These are phyloP conservation scores for Aspergillus brasiliensis DNA, from an alignment of 2,329 filamentous ascomycete genomes.

Conservation along the genomic window DNA sequence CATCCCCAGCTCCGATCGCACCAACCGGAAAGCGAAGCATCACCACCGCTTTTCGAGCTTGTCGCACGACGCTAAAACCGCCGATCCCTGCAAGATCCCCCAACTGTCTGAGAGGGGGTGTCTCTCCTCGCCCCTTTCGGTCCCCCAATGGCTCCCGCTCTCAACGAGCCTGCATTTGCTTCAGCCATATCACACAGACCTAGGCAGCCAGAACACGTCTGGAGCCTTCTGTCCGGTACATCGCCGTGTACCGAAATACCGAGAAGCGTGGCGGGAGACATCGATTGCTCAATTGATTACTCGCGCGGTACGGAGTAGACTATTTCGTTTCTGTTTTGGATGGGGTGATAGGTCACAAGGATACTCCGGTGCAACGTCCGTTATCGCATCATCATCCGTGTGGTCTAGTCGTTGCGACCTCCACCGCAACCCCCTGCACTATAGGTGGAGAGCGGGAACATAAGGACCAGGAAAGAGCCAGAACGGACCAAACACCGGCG, in stretches of 20 bases:
- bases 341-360: background rate
- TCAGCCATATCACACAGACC: background rate
- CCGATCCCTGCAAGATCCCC: conserved; percentile 6
- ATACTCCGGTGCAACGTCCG: background rate
- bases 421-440: conserved; percentile 2
- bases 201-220: background rate
- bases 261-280: background rate
- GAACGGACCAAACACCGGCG: background rate
- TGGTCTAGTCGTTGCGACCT: background rate
- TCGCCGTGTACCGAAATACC: background rate
- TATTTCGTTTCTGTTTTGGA: background rate
- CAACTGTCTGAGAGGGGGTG: background rate
- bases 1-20: background rate
- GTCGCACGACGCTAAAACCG: conserved; percentile 1
- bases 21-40: background rate
- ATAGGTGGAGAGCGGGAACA: background rate
- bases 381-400: background rate
- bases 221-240: background rate
- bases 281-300: background rate
- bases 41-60: background rate
- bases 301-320: background rate
- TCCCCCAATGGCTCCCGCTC: background rate
- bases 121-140: conserved; percentile 1
- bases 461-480: background rate
- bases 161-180: background rate